Evolutionary conservation across 202 grass and related monocot species (phyloP).

Genomic region (Panicum hallii): DNA sequence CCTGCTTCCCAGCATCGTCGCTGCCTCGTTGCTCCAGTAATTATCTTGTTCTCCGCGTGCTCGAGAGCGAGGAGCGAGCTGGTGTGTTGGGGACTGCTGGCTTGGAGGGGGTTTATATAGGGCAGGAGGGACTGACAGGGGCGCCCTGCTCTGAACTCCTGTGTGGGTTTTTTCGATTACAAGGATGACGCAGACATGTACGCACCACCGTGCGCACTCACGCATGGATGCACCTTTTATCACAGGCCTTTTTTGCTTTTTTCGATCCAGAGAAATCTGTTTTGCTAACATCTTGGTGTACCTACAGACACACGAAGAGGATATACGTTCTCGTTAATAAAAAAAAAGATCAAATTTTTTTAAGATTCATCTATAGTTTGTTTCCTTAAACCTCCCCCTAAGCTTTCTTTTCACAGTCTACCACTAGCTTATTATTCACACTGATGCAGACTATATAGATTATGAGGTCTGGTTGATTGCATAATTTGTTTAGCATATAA

Average conservation of each 20-base stretch:
- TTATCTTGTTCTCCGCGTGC: background rate
- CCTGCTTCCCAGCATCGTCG: background rate
- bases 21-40: background rate
- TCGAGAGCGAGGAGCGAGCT: background rate
- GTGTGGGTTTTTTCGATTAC: background rate
- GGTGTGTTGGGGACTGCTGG: too few species aligned
- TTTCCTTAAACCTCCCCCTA: too few species aligned
- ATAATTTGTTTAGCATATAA: too few species aligned
- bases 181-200: background rate
- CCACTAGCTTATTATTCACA: too few species aligned
- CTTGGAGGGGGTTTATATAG: conserved; percentile 1
- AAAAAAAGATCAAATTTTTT: too few species aligned
- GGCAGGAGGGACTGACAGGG: too few species aligned
- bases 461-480: too few species aligned
- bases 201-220: too few species aligned
- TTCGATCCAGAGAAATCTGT: background rate
- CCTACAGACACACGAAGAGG: background rate
- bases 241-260: background rate
- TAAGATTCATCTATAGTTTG: background rate
- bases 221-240: background rate
- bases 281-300: background rate
- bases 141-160: too few species aligned
- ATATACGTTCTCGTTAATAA: too few species aligned
- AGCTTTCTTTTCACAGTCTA: too few species aligned
- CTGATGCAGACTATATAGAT: too few species aligned